Evolutionary conservation across 352 stramenopile genomes (phyloP), one percentile per base, ranked within the genome.

Genomic region (Hyphochytrium catenoides): DNA sequence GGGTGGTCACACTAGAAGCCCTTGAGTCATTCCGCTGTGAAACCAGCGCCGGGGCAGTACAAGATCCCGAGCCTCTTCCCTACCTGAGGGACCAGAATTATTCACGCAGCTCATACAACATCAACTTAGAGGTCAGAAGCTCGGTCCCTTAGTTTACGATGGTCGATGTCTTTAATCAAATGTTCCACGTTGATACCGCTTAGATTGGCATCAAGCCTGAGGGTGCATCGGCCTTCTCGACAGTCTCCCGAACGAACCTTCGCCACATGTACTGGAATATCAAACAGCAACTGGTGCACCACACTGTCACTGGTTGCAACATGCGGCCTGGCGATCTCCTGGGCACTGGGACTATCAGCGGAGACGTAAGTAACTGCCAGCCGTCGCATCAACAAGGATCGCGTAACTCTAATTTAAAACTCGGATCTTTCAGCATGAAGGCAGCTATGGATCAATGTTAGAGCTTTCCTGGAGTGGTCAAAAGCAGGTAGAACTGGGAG

Each of bases 241-340:
- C 52, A 33, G 65, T 95, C 52, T 91, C 67, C 30, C 66, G 59
- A 29, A 93, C 76, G 51, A 96, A 95, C 69, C 85, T 94, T 41
- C 65, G 57, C 36, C 74, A 95, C 62, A 73, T 95, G 59, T 95
- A 96, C 59, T 97, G 86, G 86, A 95, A 87, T 48, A 86, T 87
- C 43, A 85, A 91, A 52, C 86, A 96, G 58, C 76, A 92, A 56
- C 57, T 96, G 37, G 81, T 89, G 31, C 88, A 97, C 57, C 88
- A 97, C 63, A 89, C 79, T 12, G 70, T 95, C 18, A 93, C 83
- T 22, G 88, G 88, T n/a, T 95, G 83, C 62, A 81, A 89, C 42
- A 93, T 97, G 76, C 67, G 77, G 37, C 60, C 83, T 16, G 86
- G 86, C 15, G 86, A 97, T 50, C 52, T 95, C 33, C 51, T 95